Evolutionary conservation across 169 alveolate genomes (phyloP), one percentile per base, ranked within the genome.

Genomic region (Blepharisma undulans): DNA sequence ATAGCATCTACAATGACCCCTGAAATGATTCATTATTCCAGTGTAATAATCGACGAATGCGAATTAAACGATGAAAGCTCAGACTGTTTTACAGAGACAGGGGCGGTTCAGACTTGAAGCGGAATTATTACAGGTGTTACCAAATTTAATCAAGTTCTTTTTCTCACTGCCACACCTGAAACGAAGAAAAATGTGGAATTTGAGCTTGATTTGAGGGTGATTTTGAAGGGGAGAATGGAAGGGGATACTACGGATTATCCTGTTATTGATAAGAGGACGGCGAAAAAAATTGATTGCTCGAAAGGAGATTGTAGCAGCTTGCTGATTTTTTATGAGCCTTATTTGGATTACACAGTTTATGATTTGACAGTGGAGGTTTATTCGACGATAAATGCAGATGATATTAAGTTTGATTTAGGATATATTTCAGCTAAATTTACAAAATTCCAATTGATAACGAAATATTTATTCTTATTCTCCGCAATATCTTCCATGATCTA

Each of bases 321-420:
- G 29, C 29, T 72, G 22, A 72, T 86, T 22, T 61, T 72, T 27
- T 86, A 86, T 32, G 48, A 29, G 14, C 91, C 91, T 12, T 86
- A 71, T 25, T 27, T 86, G 12, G 85, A 86, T 21, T 86, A 86
- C 61, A 32, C 61, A 86, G n/a, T 22, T 7, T 86, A 86, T 34
- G 7, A 22, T 22, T 36, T 86, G 7, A 34, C 25, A 29, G 22
- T 86, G 7, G 36, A 61, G 34, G 72, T 29, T 61, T n/a, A 29
- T 22, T 60, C 91, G 1, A 66, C 72, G 1, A 27, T 86, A 14
- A 19, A 1, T 21, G 22, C 84, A 6, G 91, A 86, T 8, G 34
- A 32, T 72, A 60, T 86, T 60, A 85, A 71, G 18, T 25, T 86
- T 27, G 48, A 71, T 4, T 32, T 86, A 4, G 48, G 60, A 0